phyloP scores from a whole-genome alignment of 805 yeast species.

The Metschnikowia sp. region DNA sequence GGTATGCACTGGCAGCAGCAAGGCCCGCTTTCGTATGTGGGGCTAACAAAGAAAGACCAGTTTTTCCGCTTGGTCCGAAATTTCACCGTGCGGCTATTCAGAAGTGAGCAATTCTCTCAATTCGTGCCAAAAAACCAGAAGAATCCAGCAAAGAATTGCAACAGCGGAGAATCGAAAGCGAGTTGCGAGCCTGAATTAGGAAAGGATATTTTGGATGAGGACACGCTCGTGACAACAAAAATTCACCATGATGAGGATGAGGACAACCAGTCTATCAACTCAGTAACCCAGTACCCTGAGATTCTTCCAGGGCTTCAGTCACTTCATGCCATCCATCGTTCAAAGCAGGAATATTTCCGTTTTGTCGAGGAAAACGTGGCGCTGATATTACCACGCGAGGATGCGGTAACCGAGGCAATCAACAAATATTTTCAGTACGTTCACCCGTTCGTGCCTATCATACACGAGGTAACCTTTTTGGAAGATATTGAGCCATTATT shows the following conservation, averaged over 20 bases:
- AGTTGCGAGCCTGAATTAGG: slow-evolving; percentile 13
- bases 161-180: not conserved
- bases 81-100: slow-evolving; percentile 31
- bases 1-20: slow-evolving; percentile 40
- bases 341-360: slow-evolving; percentile 24
- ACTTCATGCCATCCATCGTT: slow-evolving; percentile 18
- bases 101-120: slow-evolving; percentile 32
- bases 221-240: slow-evolving; percentile 27
- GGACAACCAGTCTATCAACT: not conserved
- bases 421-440: slow-evolving; percentile 37
- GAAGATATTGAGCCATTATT: slow-evolving; percentile 26
- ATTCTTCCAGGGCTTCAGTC: slow-evolving; percentile 18
- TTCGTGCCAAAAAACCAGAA: slow-evolving; percentile 22
- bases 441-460: slow-evolving; percentile 36
- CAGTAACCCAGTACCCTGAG: not conserved
- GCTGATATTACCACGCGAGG: slow-evolving; percentile 28
- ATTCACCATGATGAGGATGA: slow-evolving; percentile 15
- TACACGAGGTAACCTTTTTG: slow-evolving; percentile 28
- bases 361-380: slow-evolving; percentile 28
- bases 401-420: slow-evolving; percentile 24
- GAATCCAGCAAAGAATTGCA: not conserved
- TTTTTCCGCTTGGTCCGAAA: slow-evolving; percentile 35
- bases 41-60: slow-evolving; percentile 39
- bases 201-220: slow-evolving; percentile 23
- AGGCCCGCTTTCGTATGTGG: slow-evolving; percentile 38